phyloP scores from a whole-genome alignment of 2,329 filamentous ascomycete species.

The Chrysosporium keratinophilum region DNA sequence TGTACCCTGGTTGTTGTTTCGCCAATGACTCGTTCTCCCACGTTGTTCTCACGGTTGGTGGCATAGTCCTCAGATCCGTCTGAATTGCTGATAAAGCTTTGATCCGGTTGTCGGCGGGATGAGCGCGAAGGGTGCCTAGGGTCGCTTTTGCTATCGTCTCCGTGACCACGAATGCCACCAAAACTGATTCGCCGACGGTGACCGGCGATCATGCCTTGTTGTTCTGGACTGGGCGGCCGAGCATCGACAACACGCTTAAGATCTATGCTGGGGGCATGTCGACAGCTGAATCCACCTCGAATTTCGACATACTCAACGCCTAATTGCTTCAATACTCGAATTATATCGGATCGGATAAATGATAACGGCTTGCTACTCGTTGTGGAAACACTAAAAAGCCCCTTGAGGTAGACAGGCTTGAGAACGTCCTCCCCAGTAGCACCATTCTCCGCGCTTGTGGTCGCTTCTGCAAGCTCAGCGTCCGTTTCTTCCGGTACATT shows the following conservation, averaged over 20 bases:
- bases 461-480: conserved; percentile 55
- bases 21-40: conserved; percentile 54
- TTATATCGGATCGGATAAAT: conserved; percentile 80
- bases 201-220: conserved; percentile 35
- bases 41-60: conserved; percentile 35
- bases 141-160: conserved; percentile 61
- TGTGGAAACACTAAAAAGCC: conserved; percentile 91
- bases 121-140: conserved; percentile 39
- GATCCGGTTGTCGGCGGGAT: conserved; percentile 46
- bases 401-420: conserved; percentile 92
- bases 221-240: conserved; percentile 48
- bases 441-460: conserved; percentile 42
- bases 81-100: conserved; percentile 71
- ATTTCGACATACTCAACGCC: conserved; percentile 90
- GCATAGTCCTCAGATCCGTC: conserved; percentile 72
- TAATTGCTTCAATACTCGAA: conserved; percentile 74
- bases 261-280: conserved; percentile 81
- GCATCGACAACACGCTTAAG: conserved; percentile 60
- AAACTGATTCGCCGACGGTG: conserved; percentile 78
- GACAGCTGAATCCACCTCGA: conserved; percentile 83
- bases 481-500: conserved; percentile 89
- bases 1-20: conserved; percentile 90
- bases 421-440: conserved; percentile 58
- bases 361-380: conserved; percentile 84
- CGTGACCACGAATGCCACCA: conserved; percentile 56